phyloP scores from a whole-genome alignment of 2,329 filamentous ascomycete species.

The Tolypocladium tropicale region DNA sequence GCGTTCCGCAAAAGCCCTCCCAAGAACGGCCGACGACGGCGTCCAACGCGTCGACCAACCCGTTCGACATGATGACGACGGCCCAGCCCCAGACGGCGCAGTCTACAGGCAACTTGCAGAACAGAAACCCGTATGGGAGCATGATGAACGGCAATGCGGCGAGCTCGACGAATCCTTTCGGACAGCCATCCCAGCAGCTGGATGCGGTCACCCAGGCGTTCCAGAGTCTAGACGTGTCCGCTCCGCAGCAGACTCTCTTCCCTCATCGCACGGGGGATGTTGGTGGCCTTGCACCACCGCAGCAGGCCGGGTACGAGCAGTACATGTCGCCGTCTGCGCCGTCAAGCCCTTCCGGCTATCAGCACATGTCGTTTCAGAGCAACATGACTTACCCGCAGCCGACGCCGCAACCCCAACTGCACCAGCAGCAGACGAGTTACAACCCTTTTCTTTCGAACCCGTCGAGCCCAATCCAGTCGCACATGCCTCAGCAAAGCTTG shows the following conservation, averaged over 20 bases:
- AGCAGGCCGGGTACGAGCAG: conserved; percentile 32
- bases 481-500: conserved; percentile 25
- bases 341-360: conserved; percentile 28
- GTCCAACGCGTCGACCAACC: conserved; percentile 48
- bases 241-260: conserved; percentile 49
- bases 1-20: conserved; percentile 16
- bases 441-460: conserved; percentile 41
- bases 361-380: conserved; percentile 27
- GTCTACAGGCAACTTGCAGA: conserved; percentile 51
- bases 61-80: conserved; percentile 51
- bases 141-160: conserved; percentile 24
- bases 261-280: conserved; percentile 64
- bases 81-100: conserved; percentile 53
- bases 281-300: conserved; percentile 27
- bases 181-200: conserved; percentile 31
- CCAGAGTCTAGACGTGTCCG: conserved; percentile 61
- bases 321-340: conserved; percentile 31
- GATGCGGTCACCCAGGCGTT: conserved; percentile 56
- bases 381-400: conserved; percentile 32
- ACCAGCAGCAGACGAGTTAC: conserved; percentile 28
- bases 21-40: conserved; percentile 27
- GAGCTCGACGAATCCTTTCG: conserved; percentile 58
- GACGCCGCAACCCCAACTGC: conserved; percentile 23
- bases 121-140: conserved; percentile 42
- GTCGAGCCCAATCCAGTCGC: conserved; percentile 19